Base-by-base conservation (phyloP, 1,139 yeast genomes). In the Sugiyamaella pinicola region DNA sequence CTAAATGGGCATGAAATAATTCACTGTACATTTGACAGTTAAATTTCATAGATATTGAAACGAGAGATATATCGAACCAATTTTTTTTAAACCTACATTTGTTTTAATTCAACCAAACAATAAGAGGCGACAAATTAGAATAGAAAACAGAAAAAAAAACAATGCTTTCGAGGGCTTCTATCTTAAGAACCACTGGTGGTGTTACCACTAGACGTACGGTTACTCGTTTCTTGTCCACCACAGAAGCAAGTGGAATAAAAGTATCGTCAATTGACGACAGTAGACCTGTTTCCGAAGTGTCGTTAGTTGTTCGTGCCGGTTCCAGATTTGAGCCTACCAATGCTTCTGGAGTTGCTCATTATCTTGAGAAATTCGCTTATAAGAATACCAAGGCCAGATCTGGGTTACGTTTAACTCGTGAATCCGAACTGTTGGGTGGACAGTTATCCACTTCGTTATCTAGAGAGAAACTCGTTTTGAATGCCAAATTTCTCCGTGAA, bases 381-480 rank as follows among this genome's bases (percentile, higher is more conserved):
- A 62, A 87, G 72, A 86, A 87, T 79, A 90, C 96, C 58, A 79
- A 79, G 61, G 72, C 82, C 64, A 89, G 90, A 73, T 86, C 96
- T 33, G 96, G 96, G 29, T 80, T 93, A 69, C 87, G 99, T 77
- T 79, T 91, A 68, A 87, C 91, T 66, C 87, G 99, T 74, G 99
- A 95, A 76, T 77, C 93, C 53, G 99, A 95, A 76, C 82, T 93
- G 62, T 80, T 93, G 64, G 99, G 99, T 61, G 98, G 96, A 68
- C 74, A 74, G 59, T 82, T 89, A 71, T 70, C 80, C 49, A 77
- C 95, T 47, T 66, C 72, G 54, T 85, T 89, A 63, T 83, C 89
- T 69, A 86, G 97, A 77, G 98, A 93, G 71, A 78, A 85, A 66
- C 80, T 95, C 61, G 81, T 87, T 59, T 81, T 93, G 69, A 79